Evolutionary conservation across 148 eudicot genomes (phyloP).

Genomic region (Drosera capensis): DNA sequence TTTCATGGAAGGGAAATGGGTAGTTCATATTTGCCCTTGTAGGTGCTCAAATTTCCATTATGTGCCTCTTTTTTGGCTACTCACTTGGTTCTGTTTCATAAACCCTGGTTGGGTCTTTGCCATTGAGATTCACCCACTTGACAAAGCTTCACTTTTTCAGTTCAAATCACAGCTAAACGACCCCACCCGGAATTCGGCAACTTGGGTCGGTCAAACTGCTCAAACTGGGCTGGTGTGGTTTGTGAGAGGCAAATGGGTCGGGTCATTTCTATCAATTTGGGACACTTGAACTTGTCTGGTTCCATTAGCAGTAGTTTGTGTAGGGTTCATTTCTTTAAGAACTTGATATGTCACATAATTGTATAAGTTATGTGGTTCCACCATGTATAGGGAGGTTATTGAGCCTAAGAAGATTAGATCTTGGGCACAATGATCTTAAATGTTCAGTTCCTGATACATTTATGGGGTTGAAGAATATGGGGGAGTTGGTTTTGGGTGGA

Average conservation of each 20-base stretch:
- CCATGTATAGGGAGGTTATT: slow-evolving; percentile 39
- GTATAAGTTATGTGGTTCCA: slow-evolving; percentile 33
- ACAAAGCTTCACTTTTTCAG: slow-evolving; percentile 34
- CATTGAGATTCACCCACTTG: slow-evolving; percentile 36
- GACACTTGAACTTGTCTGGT: slow-evolving; percentile 50
- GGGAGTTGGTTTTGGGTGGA: slow-evolving; percentile 30
- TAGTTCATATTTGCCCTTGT: slow-evolving; percentile 8
- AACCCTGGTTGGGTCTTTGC: slow-evolving; percentile 26
- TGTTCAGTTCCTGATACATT: slow-evolving; percentile 39
- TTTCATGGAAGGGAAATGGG: slow-evolving; percentile 32
- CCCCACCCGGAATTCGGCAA: slow-evolving; percentile 28
- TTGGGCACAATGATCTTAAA: slow-evolving; percentile 40
- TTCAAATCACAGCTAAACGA: slow-evolving; percentile 48
- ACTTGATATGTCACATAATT: slow-evolving; percentile 51
- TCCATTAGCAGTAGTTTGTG: slow-evolving; percentile 43
- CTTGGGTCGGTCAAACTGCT: slow-evolving; percentile 53
- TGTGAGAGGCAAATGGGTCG: slow-evolving; percentile 43
- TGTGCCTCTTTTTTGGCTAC: slow-evolving; percentile 10
- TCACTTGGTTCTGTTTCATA: slow-evolving; percentile 6
- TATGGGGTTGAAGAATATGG: slow-evolving; percentile 21
- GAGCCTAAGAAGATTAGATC: slow-evolving; percentile 34
- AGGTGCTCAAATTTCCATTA: slow-evolving; percentile 11
- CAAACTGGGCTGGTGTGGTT: slow-evolving; percentile 35
- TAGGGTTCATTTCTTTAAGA: slow-evolving; percentile 42
- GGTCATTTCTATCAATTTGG: slow-evolving; percentile 41